Conservation (phyloP, 805 yeast species). For the Candida maesae region DNA sequence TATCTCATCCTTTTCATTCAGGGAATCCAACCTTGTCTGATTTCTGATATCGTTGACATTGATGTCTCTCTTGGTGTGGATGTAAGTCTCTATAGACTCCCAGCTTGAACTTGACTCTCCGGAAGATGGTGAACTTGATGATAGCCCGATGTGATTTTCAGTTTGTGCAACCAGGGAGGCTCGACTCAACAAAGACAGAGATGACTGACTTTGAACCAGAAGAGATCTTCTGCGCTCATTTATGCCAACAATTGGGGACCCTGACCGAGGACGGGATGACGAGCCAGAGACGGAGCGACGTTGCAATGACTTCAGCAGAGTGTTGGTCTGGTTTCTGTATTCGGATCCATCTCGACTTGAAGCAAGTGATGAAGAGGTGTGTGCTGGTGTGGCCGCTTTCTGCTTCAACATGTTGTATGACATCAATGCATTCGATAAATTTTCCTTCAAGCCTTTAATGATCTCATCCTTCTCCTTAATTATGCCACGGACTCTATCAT, state of each 20-base stretch:
- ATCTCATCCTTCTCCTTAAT: slow-evolving; percentile 49
- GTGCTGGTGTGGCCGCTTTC: too few species aligned
- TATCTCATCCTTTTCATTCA: too few species aligned
- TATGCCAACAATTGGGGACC: background rate
- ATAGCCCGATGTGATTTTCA: background rate
- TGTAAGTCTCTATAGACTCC: slow-evolving; percentile 1
- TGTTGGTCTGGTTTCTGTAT: slow-evolving; percentile 6
- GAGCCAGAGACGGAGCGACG: slow-evolving; percentile 3
- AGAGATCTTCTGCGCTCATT: slow-evolving; percentile 4
- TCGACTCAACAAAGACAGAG: slow-evolving; percentile 6
- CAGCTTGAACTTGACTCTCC: slow-evolving; percentile 1
- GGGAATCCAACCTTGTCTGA: too few species aligned
- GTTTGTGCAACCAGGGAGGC: background rate
- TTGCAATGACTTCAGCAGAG: slow-evolving; percentile 6
- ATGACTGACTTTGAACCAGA: slow-evolving; percentile 11
- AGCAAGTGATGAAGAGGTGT: too few species aligned
- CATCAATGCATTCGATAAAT: slow-evolving; percentile 2
- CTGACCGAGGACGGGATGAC: background rate
- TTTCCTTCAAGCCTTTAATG: slow-evolving; percentile 4
- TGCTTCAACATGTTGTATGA: background rate
- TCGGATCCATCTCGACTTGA: slow-evolving; percentile 1
- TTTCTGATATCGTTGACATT: too few species aligned
- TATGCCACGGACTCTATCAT: too few species aligned
- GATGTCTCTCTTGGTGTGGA: too few species aligned
- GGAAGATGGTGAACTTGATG: background rate